Conservation (phyloP, 2,329 filamentous ascomycete species). For the Paramyrothecium sp. region DNA sequence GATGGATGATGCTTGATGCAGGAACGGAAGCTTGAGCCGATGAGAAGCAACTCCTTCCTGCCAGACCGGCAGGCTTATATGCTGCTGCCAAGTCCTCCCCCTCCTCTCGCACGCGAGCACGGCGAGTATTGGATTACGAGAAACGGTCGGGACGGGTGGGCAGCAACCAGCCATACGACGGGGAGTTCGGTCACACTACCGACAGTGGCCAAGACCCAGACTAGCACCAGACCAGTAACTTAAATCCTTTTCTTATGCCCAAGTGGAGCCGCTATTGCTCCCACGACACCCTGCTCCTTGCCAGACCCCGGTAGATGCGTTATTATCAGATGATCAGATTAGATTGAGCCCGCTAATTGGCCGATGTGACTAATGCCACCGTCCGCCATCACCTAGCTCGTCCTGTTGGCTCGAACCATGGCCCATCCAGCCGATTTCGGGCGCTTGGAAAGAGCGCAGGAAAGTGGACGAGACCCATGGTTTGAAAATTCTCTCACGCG, state of each 20-base stretch:
- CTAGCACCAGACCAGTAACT: background rate
- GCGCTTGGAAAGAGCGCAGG: too few relatives aligned
- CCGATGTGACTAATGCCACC: background rate
- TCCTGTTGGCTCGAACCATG: background rate
- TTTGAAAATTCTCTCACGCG: too few relatives aligned
- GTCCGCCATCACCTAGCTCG: background rate
- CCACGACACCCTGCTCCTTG: background rate
- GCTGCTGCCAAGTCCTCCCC: too few relatives aligned
- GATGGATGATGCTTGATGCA: background rate
- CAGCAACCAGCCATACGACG: too few relatives aligned
- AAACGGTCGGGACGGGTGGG: background rate
- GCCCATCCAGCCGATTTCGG: too few relatives aligned
- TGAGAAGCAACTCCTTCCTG: too few relatives aligned
- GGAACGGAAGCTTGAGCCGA: too few relatives aligned
- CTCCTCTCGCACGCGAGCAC: too few relatives aligned
- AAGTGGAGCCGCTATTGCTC: background rate
- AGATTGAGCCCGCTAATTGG: constrained; percentile 9
- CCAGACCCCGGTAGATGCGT: background rate
- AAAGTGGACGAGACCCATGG: too few relatives aligned
- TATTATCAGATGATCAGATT: constrained; percentile 23
- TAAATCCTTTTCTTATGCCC: background rate
- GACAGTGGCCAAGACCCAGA: background rate
- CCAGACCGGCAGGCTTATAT: too few relatives aligned
- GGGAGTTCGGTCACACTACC: too few relatives aligned
- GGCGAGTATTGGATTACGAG: background rate